Conservation (phyloP, 1,284 basidiomycete genomes). For the Leccinum pachyderme region DNA sequence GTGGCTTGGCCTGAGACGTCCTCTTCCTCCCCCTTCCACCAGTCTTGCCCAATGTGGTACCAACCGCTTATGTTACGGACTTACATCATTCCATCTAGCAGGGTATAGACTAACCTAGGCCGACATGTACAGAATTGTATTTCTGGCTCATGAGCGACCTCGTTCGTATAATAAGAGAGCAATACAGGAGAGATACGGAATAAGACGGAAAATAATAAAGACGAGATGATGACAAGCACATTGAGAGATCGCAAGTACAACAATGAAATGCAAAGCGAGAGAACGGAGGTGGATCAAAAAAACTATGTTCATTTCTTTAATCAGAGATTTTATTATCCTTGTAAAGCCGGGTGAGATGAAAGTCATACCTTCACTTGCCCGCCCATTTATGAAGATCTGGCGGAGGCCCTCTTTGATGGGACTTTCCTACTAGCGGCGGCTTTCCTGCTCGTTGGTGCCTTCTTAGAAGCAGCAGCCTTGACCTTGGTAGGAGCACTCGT, state of each 20-base stretch:
- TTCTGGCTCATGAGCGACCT: slow-evolving; percentile 1
- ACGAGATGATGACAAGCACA: slow-evolving; percentile 25
- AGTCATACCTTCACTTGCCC: slow-evolving; percentile 5
- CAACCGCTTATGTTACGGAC: background rate
- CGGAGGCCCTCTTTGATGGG: slow-evolving; percentile 24
- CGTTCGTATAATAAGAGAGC: slow-evolving; percentile 21
- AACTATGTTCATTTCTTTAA: background rate
- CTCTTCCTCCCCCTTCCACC: background rate
- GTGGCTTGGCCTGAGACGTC: background rate
- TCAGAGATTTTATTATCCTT: background rate
- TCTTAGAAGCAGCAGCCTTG: slow-evolving; percentile 37
- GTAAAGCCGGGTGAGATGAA: background rate
- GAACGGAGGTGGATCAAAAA: slow-evolving; percentile 1
- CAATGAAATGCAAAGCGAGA: slow-evolving; percentile 16
- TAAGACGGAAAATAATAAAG: slow-evolving; percentile 32
- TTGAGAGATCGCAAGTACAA: slow-evolving; percentile 35
- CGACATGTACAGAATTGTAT: background rate
- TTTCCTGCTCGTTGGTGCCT: slow-evolving; percentile 37
- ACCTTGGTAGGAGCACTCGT: slow-evolving; percentile 36
- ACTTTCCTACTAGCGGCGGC: slow-evolving; percentile 32
- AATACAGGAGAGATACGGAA: slow-evolving; percentile 32
- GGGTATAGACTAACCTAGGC: background rate
- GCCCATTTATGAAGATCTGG: slow-evolving; percentile 19
- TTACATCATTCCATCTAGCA: background rate
- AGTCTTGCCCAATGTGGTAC: background rate